A percentile compares a stretch with the other conserved stretches of the same genome.
These are phyloP conservation scores for Pilatotrama ljubarskyi DNA, from an alignment of 768 basidiomycete genomes.

Conservation along the genomic window DNA sequence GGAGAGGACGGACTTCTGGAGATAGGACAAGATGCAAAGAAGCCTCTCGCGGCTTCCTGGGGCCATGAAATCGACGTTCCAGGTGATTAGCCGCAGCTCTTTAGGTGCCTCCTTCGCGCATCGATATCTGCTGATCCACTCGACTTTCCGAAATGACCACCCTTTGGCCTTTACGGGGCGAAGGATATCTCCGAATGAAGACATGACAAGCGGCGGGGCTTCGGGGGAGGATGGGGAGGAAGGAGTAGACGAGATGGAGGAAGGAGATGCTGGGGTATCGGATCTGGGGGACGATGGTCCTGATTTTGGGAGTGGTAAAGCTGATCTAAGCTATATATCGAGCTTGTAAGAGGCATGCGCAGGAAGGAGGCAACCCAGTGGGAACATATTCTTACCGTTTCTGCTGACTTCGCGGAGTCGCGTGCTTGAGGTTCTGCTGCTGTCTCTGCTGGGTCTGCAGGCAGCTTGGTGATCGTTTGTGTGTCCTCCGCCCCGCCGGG, in stretches of 20 bases:
- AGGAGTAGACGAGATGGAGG: not conserved
- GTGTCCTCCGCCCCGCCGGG: not conserved
- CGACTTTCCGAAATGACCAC: not conserved
- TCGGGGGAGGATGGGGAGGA: not conserved
- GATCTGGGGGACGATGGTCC: not conserved
- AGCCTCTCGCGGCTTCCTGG: constrained; percentile 45
- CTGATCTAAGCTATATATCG: not conserved
- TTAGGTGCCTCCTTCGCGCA: constrained; percentile 30
- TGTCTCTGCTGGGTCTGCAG: not conserved
- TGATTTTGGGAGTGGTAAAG: not conserved
- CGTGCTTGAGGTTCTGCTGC: not conserved
- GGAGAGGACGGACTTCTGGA: constrained; percentile 52
- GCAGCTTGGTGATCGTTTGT: not conserved
- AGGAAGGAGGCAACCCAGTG: not conserved
- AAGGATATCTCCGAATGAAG: not conserved
- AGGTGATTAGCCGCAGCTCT: constrained; percentile 59
- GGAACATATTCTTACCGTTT: not conserved
- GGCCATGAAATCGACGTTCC: constrained; percentile 65
- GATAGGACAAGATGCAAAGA: constrained; percentile 48
- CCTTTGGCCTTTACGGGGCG: constrained; percentile 1
- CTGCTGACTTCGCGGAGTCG: not conserved
- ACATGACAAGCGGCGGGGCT: not conserved
- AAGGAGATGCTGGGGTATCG: not conserved
- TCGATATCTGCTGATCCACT: constrained; percentile 6
- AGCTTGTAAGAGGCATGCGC: not conserved